Conservation (phyloP, 495 filamentous ascomycete genomes). For the Gamarada debralockiae region DNA sequence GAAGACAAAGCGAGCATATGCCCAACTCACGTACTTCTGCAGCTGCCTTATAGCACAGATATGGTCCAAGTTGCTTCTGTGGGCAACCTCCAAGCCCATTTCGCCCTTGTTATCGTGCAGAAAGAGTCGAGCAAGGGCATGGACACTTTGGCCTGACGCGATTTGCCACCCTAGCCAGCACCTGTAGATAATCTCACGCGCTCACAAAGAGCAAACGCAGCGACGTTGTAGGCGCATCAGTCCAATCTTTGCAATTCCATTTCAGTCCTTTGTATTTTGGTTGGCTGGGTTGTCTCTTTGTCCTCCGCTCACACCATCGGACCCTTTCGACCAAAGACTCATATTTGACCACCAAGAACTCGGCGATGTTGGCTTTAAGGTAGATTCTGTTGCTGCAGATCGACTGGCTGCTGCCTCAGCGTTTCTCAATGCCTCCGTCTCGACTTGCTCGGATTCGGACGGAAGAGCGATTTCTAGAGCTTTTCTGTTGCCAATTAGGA, state of each 20-base stretch:
- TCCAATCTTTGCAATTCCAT: too few species aligned
- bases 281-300: neutral
- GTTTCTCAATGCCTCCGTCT: slow-evolving; percentile 1
- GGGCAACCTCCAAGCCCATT: too few species aligned
- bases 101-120: too few species aligned
- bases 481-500: slow-evolving; percentile 7
- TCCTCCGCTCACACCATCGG: neutral
- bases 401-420: slow-evolving; percentile 9
- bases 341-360: slow-evolving; percentile 18
- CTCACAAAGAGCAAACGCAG: too few species aligned
- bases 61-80: too few species aligned
- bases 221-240: neutral
- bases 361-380: slow-evolving; percentile 5
- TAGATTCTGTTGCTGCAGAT: slow-evolving; percentile 2
- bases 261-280: neutral
- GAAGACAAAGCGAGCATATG: too few species aligned
- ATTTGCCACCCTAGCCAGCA: too few species aligned
- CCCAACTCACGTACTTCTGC: too few species aligned
- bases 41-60: too few species aligned
- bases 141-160: too few species aligned
- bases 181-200: too few species aligned
- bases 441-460: neutral
- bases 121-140: too few species aligned
- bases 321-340: slow-evolving; percentile 12
- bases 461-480: slow-evolving; percentile 3